Base-by-base conservation (phyloP, 2,329 filamentous ascomycete species). In the Venturia oleaginea region DNA sequence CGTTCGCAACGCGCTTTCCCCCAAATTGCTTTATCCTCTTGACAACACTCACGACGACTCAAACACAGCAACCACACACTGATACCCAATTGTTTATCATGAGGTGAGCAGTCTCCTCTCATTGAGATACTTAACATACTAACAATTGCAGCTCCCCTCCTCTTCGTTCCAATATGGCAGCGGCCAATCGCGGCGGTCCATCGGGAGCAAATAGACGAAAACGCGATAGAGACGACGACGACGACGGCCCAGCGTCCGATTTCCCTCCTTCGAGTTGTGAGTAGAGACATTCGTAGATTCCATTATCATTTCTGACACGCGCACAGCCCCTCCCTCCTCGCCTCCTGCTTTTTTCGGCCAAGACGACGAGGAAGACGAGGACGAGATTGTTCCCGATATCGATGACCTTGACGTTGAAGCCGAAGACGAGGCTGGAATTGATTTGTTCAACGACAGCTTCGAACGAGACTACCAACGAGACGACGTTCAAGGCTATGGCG, bases 121-220 rank as follows among this genome's bases (percentile, higher is more conserved):
- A 46, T 34, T n/a, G 22, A 60, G 22, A 15, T 32, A 7, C 24
- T 27, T 3, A 38, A 7, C 7, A 32, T 6, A 17, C 59, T 60
- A 24, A 60, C n/a, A 60, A 42, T 11, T 2, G 43, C 34, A 57
- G 27, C 46, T 62, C 51, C 59, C 95, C 91, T 75, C 92, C 92
- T 74, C 83, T 95, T 67, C 87, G 88, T 76, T 83, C 86, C 70
- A 91, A 87, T 77, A 88, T 90, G 81, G 86, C 88, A 66, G 92
- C 92, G 68, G 91, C 87, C 71, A 96, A 96, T 77, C 86, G 91
- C 69, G 90, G 91, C 63, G 75, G 83, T 65, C 76, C 77, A 22
- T 78, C 77, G 63, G 48, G 46, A 38, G 54, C 32, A 30, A 82
- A 78, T 68, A 77, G 81, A 67, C 81, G 84, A 66, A 89, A 89